These are phyloP conservation scores for Sphenostylis stenocarpa DNA, from an alignment of 306 rosid species.

Conservation along the genomic window DNA sequence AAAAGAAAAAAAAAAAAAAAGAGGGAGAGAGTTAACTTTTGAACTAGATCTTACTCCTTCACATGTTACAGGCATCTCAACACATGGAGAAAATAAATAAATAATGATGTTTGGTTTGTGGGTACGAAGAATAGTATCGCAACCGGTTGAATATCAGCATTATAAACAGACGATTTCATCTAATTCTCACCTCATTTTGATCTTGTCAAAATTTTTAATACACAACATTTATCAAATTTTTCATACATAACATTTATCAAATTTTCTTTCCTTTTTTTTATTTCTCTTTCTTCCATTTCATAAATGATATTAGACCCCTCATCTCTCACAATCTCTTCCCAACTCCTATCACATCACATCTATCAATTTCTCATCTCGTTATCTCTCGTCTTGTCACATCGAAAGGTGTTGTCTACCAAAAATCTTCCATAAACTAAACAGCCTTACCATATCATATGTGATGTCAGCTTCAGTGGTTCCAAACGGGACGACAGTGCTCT, in stretches of 20 bases:
- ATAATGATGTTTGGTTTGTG: background rate
- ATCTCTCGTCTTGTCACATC: background rate
- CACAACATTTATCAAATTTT: background rate
- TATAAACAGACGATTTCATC: background rate
- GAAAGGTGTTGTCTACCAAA: background rate
- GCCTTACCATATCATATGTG: constrained; percentile 65
- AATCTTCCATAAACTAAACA: background rate
- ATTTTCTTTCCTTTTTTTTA: background rate
- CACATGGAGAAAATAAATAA: background rate
- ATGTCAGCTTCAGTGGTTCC: constrained; percentile 73
- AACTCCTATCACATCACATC: background rate
- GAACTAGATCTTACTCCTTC: constrained; percentile 11
- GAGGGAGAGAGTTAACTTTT: background rate
- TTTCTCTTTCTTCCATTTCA: background rate
- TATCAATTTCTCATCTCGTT: background rate
- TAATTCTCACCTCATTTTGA: background rate
- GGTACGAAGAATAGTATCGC: background rate
- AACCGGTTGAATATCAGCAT: background rate
- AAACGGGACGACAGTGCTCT: constrained; percentile 59
- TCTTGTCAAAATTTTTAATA: background rate
- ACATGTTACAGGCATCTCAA: background rate
- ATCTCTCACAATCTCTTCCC: background rate
- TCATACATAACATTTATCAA: background rate
- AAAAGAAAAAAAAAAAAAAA: background rate
- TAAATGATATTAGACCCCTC: background rate